Percentiles rank a stretch among this genome's conserved stretches.
Evolutionary conservation across 495 filamentous ascomycete genomes (phyloP).

Genomic region (Bryoglossum gracile): DNA sequence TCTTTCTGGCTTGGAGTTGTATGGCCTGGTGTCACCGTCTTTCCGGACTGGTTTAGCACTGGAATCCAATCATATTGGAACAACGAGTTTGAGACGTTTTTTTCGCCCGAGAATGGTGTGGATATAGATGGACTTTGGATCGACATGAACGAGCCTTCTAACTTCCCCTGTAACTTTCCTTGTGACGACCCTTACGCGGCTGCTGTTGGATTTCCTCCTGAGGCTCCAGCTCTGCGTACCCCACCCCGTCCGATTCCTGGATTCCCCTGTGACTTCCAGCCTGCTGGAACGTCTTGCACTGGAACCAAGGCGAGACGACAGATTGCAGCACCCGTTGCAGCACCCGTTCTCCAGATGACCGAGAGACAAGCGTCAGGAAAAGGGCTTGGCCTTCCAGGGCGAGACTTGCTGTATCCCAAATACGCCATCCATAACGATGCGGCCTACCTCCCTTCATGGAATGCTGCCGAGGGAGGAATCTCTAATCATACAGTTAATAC

Average conservation of each 20-base stretch:
- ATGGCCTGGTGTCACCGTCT: slow-evolving; percentile 77
- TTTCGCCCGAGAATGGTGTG: slow-evolving; percentile 54
- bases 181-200: slow-evolving; percentile 50
- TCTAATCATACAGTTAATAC: slow-evolving; percentile 70
- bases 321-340: background rate
- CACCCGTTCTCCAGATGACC: background rate
- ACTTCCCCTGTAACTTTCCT: slow-evolving; percentile 61
- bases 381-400: slow-evolving; percentile 49
- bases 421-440: slow-evolving; percentile 71
- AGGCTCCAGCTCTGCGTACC: slow-evolving; percentile 54
- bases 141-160: slow-evolving; percentile 69
- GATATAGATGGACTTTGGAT: slow-evolving; percentile 88
- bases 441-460: slow-evolving; percentile 32
- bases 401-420: slow-evolving; percentile 62
- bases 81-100: slow-evolving; percentile 63
- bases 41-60: slow-evolving; percentile 78
- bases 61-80: slow-evolving; percentile 66
- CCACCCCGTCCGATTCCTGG: slow-evolving; percentile 59
- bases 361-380: slow-evolving; percentile 26
- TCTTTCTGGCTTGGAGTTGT: slow-evolving; percentile 70
- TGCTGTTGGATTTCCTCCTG: slow-evolving; percentile 55
- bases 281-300: slow-evolving; percentile 32
- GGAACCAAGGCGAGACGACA: slow-evolving; percentile 6
- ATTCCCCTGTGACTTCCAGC: slow-evolving; percentile 66
- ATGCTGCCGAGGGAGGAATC: slow-evolving; percentile 49